phyloP scores from a whole-genome alignment of 768 basidiomycete genomes.

The Phanerodontia chrysosporium region DNA sequence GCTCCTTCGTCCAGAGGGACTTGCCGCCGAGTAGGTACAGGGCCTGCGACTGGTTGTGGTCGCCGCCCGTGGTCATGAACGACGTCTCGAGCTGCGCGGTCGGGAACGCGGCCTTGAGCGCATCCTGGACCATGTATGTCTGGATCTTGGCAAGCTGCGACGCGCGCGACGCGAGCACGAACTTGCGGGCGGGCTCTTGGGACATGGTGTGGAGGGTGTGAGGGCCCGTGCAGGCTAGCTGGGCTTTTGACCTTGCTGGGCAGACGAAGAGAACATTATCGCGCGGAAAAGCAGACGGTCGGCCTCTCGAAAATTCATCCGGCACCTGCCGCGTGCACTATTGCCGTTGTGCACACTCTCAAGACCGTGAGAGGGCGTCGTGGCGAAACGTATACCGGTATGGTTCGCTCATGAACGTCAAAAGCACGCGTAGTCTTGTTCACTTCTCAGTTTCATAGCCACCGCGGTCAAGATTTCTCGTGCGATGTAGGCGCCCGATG shows the following conservation, averaged over 20 bases:
- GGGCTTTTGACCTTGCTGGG: conserved; percentile 1
- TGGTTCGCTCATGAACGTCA: not conserved
- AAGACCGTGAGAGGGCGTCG: conserved; percentile 1
- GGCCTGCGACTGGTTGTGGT: conserved; percentile 85
- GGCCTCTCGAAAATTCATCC: not conserved
- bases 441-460: not conserved
- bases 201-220: not conserved
- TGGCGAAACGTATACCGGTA: not conserved
- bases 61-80: conserved; percentile 72
- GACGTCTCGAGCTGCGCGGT: conserved; percentile 43
- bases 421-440: no score
- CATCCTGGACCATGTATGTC: conserved; percentile 71
- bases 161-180: conserved; percentile 79
- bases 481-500: no score
- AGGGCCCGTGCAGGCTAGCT: not conserved
- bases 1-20: conserved; percentile 92
- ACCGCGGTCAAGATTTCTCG: not conserved
- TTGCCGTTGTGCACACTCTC: not conserved
- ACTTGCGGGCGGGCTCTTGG: conserved; percentile 35
- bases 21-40: conserved; percentile 90
- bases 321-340: not conserved
- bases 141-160: conserved; percentile 90
- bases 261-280: not conserved
- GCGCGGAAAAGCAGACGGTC: not conserved
- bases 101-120: conserved; percentile 57